Evolutionary conservation across 345 rosid genomes (phyloP).

Genomic region (Ceriops zippeliana): DNA sequence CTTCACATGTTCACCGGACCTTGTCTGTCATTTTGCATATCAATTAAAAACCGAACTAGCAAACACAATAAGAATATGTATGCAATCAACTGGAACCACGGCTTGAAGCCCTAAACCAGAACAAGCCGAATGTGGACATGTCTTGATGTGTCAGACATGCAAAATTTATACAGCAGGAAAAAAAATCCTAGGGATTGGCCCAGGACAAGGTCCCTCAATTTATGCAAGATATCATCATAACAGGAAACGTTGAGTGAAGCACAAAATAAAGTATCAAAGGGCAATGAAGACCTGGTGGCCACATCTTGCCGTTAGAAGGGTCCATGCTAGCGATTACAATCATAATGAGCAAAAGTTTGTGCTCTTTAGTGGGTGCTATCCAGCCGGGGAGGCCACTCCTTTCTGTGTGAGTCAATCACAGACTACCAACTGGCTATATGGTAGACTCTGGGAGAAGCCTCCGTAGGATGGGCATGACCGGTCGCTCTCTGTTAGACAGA

Average conservation of each 20-base stretch:
- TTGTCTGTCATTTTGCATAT: no score
- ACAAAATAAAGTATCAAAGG: background rate
- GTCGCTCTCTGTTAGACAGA: background rate
- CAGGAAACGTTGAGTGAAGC: background rate
- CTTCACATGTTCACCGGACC: no score
- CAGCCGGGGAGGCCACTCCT: background rate
- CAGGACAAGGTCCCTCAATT: background rate
- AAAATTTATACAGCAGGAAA: background rate
- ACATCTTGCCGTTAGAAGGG: constrained; percentile 10
- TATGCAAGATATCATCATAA: constrained; percentile 9
- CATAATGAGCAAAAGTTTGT: background rate
- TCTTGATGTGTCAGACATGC: no score
- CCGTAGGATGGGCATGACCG: background rate
- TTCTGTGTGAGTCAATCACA: constrained; percentile 13
- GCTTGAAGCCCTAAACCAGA: no score
- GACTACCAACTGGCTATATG: constrained; percentile 9
- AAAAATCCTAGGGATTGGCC: constrained; percentile 2
- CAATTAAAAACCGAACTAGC: no score
- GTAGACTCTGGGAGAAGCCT: constrained; percentile 12
- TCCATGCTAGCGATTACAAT: background rate
- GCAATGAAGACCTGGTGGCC: background rate
- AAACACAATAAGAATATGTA: no score
- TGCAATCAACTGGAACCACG: no score
- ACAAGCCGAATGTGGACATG: no score
- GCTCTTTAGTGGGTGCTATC: constrained; percentile 14